Conservation (phyloP, 2,329 filamentous ascomycete species). For the Fusarium avenaceum region DNA sequence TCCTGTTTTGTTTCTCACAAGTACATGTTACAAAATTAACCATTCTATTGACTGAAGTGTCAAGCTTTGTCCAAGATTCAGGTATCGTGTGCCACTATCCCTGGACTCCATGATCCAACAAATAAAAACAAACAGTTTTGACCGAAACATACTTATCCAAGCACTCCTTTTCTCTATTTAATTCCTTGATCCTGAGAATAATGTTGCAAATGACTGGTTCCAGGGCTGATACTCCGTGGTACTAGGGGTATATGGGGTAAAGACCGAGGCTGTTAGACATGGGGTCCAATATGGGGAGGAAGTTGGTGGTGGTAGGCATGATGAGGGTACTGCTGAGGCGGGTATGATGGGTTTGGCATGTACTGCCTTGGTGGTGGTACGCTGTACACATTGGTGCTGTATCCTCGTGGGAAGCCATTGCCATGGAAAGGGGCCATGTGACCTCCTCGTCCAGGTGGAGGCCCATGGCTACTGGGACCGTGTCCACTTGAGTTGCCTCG, state of each 20-base stretch:
- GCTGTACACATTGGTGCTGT: slow-evolving; percentile 5
- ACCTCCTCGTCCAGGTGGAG: slow-evolving; percentile 9
- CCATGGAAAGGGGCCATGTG: slow-evolving; percentile 23
- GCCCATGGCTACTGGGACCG: neutral
- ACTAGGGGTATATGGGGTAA: neutral
- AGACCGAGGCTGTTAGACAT: neutral
- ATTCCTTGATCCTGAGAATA: neutral
- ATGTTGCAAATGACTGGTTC: neutral
- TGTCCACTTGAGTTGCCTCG: slow-evolving; percentile 30
- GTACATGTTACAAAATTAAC: neutral
- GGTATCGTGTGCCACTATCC: neutral
- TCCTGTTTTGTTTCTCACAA: slow-evolving; percentile 20
- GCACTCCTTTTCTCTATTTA: neutral
- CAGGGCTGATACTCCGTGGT: neutral
- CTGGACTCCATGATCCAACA: neutral
- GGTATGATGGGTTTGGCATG: slow-evolving; percentile 12
- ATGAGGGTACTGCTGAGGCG: slow-evolving; percentile 19
- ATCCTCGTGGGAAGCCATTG: slow-evolving; percentile 26
- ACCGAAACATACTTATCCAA: neutral
- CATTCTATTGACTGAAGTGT: neutral
- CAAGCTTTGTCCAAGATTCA: neutral
- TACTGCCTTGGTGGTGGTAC: slow-evolving; percentile 19
- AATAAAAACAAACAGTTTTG: neutral
- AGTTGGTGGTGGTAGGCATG: slow-evolving; percentile 31
- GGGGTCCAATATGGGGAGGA: slow-evolving; percentile 23